Evolutionary conservation across 1,284 basidiomycete genomes (phyloP), one percentile per base, ranked within the genome.

Genomic region (Puccinia hordei): DNA sequence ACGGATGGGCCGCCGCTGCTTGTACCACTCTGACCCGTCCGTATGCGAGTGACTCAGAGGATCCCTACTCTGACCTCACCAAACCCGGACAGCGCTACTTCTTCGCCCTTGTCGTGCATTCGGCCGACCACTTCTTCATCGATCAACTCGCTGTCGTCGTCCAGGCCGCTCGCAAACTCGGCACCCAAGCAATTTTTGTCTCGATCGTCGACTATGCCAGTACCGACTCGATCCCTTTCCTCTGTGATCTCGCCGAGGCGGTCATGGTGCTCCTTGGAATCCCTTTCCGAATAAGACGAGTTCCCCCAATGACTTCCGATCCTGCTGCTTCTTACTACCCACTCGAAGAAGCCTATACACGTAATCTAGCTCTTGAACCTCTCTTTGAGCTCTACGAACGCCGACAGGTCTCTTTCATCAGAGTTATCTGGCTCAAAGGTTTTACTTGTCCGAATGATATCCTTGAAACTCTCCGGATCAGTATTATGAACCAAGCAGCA

Each of bases 1-100:
- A 97, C 84, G 95, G 95, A n/a, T 98, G 95, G 95, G 95, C 95
- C n/a, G 93, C 94, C n/a, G 93, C 93, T 12, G 90, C 93, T 51
- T 98, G 94, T 86, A 93, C 94, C 10, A 94, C 92, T 3, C 89
- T 98, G 63, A 90, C 90, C 3, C 90, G 95, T 22, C 95, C 95
- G 0, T 98, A 97, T 84, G 93, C 93, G 15, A 92, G 94, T 85
- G 93, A 93, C 86, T 88, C 90, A 81, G 92, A 95, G 76, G 91
- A 92, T 83, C 89, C 91, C 41, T 97, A 94, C 86, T 92, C 93
- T 83, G 94, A 95, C 85, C 90, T 98, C 81, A 90, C 91, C 24
- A 88, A 88, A 46, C 89, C 91, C 77, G 91, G 93, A 83, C 90
- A 92, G 83, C 88, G 96, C n/a, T 97, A 96, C 88, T 98, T 91